phyloP scores from a whole-genome alignment of 1,284 basidiomycete species.

The Ustilago sp. region DNA sequence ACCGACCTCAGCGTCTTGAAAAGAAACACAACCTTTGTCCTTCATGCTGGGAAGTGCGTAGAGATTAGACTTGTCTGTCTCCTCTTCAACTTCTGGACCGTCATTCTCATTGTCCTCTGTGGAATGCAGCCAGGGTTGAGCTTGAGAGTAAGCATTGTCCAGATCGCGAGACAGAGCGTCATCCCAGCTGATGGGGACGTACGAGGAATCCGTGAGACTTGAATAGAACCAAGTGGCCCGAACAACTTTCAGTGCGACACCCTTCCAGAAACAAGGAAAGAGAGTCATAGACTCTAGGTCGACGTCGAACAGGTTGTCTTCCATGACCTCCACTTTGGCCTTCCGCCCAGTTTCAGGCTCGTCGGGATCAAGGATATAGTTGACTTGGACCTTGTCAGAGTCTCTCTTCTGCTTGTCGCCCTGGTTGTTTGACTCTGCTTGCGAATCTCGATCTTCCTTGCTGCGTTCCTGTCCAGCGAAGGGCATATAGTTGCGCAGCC shows the following conservation, averaged over 20 bases:
- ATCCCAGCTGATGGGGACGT: conserved; percentile 62
- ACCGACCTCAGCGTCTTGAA: conserved; percentile 64
- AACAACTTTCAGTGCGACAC: conserved; percentile 66
- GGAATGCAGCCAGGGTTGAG: conserved; percentile 65
- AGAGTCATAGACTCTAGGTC: conserved; percentile 64
- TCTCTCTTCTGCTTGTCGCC: conserved; percentile 11
- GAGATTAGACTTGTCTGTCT: conserved; percentile 50
- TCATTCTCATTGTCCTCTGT: conserved; percentile 25
- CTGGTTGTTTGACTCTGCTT: background rate
- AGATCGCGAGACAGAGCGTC: conserved; percentile 66
- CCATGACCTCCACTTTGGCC: conserved; percentile 62
- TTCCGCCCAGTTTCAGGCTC: conserved; percentile 49
- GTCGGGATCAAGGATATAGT: conserved; percentile 60
- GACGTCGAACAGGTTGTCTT: conserved; percentile 67
- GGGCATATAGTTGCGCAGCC: conserved; percentile 18
- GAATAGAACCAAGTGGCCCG: conserved; percentile 70
- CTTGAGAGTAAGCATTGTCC: conserved; percentile 67
- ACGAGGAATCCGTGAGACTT: conserved; percentile 51
- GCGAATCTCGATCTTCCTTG: background rate
- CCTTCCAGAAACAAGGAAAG: conserved; percentile 70
- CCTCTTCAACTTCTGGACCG: conserved; percentile 31
- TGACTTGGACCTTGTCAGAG: conserved; percentile 46
- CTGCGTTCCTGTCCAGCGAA: background rate
- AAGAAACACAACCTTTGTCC: conserved; percentile 62
- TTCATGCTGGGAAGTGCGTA: conserved; percentile 59